phyloP scores from a whole-genome alignment of 2,329 filamentous ascomycete genomes.

The Coniosporium tulheliwenetii region DNA sequence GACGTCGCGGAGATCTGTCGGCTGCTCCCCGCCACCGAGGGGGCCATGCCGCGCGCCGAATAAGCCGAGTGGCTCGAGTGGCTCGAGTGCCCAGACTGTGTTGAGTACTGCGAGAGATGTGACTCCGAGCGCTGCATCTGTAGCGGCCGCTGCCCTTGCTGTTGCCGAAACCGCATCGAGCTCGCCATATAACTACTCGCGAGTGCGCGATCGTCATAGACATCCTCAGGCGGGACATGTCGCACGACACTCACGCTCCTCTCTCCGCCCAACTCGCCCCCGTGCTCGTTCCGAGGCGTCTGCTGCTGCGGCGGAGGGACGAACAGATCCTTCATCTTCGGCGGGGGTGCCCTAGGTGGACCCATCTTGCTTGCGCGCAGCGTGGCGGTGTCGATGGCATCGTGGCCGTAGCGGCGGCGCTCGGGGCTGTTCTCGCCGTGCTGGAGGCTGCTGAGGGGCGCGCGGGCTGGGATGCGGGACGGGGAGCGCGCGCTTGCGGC shows the following conservation, averaged over 20 bases:
- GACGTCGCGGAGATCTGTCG: slow-evolving; percentile 64
- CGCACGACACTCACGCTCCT: slow-evolving; percentile 44
- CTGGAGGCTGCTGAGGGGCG: slow-evolving; percentile 52
- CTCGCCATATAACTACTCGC: slow-evolving; percentile 1
- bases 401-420: slow-evolving; percentile 32
- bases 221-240: slow-evolving; percentile 58
- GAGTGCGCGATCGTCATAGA: slow-evolving; percentile 53
- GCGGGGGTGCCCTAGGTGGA: slow-evolving; percentile 57
- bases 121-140: slow-evolving; percentile 1
- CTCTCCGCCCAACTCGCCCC: slow-evolving; percentile 22
- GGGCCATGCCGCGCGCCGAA: no score
- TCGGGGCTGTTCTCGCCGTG: slow-evolving; percentile 71
- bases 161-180: slow-evolving; percentile 4
- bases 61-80: no score
- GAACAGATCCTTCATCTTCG: slow-evolving; percentile 80
- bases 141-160: slow-evolving; percentile 6
- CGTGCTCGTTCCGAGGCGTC: slow-evolving; percentile 7
- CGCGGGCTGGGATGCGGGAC: slow-evolving; percentile 53
- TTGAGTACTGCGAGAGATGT: slow-evolving; percentile 1
- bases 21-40: slow-evolving; percentile 16
- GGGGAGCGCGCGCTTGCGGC: slow-evolving; percentile 33
- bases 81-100: no score
- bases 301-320: slow-evolving; percentile 30
- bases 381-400: slow-evolving; percentile 18
- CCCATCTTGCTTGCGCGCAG: slow-evolving; percentile 28